phyloP scores from a whole-genome alignment of 1,284 basidiomycete genomes.

The Termitomyces sp. region DNA sequence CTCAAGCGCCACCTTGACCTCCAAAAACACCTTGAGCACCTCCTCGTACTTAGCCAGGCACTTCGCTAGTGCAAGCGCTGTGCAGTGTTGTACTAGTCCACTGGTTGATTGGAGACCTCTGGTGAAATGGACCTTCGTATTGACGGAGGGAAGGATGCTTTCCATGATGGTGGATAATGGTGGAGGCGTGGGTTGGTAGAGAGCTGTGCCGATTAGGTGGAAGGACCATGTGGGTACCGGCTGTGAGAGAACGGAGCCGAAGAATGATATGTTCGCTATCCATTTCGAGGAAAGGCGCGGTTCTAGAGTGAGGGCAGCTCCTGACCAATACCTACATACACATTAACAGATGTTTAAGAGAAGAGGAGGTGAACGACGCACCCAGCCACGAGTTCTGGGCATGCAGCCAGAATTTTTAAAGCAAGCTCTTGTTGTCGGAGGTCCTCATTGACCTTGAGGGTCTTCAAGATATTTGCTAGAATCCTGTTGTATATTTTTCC shows the following conservation, averaged over 20 bases:
- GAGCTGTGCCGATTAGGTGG: slow-evolving; percentile 36
- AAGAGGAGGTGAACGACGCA: slow-evolving; percentile 29
- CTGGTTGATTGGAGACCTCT: slow-evolving; percentile 73
- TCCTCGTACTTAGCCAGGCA: slow-evolving; percentile 66
- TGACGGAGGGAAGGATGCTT: slow-evolving; percentile 70
- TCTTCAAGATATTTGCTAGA: slow-evolving; percentile 69
- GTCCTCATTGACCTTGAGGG: slow-evolving; percentile 79
- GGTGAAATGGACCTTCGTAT: slow-evolving; percentile 67
- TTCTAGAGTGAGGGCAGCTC: slow-evolving; percentile 73
- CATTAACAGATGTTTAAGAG: slow-evolving; percentile 1
- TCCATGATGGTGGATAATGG: slow-evolving; percentile 65
- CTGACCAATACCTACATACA: slow-evolving; percentile 67
- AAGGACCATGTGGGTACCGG: slow-evolving; percentile 68
- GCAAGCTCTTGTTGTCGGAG: slow-evolving; percentile 82
- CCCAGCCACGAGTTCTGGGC: slow-evolving; percentile 83
- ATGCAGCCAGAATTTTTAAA: slow-evolving; percentile 71
- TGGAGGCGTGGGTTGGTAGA: slow-evolving; percentile 68
- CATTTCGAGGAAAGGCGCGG: slow-evolving; percentile 85
- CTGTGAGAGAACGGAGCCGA: slow-evolving; percentile 72
- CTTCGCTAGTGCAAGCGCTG: slow-evolving; percentile 68
- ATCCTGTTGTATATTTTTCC: slow-evolving; percentile 81
- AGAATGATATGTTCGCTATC: slow-evolving; percentile 83
- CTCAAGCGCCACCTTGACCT: slow-evolving; percentile 52
- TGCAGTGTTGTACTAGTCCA: slow-evolving; percentile 78
- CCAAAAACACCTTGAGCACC: slow-evolving; percentile 47